Conservation (phyloP, 2,329 filamentous ascomycete species). For the Tolypocladium inflatum region DNA sequence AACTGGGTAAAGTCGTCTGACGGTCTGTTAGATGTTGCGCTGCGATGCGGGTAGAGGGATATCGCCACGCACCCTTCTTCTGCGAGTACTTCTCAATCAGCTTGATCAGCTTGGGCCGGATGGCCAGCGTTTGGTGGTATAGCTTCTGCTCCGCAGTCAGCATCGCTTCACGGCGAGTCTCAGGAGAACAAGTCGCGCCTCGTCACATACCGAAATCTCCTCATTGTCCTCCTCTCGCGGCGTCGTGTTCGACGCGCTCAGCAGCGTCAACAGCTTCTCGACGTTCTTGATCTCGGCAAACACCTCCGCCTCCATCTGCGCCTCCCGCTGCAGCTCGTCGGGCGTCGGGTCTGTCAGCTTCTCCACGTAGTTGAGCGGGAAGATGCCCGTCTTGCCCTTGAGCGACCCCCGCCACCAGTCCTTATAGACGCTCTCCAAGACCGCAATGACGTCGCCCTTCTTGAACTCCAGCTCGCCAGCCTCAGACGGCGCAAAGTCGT, state of each 20-base stretch:
- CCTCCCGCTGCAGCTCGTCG: constrained; percentile 89
- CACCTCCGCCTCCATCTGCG: constrained; percentile 78
- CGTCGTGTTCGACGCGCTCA: constrained; percentile 78
- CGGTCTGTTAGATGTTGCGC: constrained; percentile 3
- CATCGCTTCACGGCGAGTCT: not conserved
- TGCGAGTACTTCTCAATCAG: constrained; percentile 98
- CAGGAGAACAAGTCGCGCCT: not conserved
- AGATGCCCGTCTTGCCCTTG: constrained; percentile 91
- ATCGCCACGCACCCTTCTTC: constrained; percentile 66
- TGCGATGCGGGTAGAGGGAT: too few relatives aligned
- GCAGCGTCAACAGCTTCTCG: constrained; percentile 67
- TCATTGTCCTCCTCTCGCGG: constrained; percentile 87
- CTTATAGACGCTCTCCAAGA: constrained; percentile 95
- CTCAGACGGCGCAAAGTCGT: constrained; percentile 91
- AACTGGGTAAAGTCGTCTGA: constrained; percentile 95
- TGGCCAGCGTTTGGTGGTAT: constrained; percentile 90
- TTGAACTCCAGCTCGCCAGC: constrained; percentile 91
- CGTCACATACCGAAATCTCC: constrained; percentile 67
- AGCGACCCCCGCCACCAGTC: constrained; percentile 99
- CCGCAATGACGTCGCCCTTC: constrained; percentile 94
- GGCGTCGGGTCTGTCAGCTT: constrained; percentile 91
- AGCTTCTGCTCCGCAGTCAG: constrained; percentile 44
- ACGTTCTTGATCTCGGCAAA: constrained; percentile 57
- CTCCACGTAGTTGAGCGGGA: constrained; percentile 97
- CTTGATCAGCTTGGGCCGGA: constrained; percentile 93